phyloP scores from a whole-genome alignment of 2,329 filamentous ascomycete species.

The Ambrosiella cleistominuta region DNA sequence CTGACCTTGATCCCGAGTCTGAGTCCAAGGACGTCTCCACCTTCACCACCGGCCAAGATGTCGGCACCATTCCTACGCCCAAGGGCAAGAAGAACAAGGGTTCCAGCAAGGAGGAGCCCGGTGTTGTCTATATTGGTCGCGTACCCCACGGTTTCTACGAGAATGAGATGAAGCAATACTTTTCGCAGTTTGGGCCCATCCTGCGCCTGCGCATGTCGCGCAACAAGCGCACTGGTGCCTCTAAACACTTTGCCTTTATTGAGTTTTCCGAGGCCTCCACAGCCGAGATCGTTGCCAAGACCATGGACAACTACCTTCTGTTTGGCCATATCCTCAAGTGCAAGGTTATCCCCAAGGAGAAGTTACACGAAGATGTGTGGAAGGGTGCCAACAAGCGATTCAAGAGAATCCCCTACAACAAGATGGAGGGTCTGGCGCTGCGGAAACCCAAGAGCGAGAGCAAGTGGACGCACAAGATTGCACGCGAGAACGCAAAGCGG shows the following conservation, averaged over 20 bases:
- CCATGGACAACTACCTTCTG: slow-evolving; percentile 94
- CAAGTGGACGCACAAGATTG: slow-evolving; percentile 61
- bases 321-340: slow-evolving; percentile 90
- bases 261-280: slow-evolving; percentile 64
- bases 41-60: slow-evolving; percentile 31
- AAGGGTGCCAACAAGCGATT: slow-evolving; percentile 81
- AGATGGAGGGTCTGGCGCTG: slow-evolving; percentile 61
- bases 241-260: slow-evolving; percentile 89
- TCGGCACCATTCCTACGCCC: slow-evolving; percentile 33
- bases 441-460: slow-evolving; percentile 55
- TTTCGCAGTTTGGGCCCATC: slow-evolving; percentile 80
- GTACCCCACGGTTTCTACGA: slow-evolving; percentile 94
- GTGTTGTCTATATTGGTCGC: slow-evolving; percentile 77
- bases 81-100: slow-evolving; percentile 25
- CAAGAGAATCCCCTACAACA: slow-evolving; percentile 75
- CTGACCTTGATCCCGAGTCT: slow-evolving; percentile 28
- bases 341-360: slow-evolving; percentile 56
- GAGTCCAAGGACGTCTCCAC: slow-evolving; percentile 19
- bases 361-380: slow-evolving; percentile 68
- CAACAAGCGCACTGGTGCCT: slow-evolving; percentile 78
- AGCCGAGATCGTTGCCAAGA: slow-evolving; percentile 82
- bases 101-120: slow-evolving; percentile 37
- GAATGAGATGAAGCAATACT: slow-evolving; percentile 84
- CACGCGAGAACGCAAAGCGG: slow-evolving; percentile 55
- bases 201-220: slow-evolving; percentile 64